Conservation (phyloP, 116 monocot genomes). For the Papilionanthe hybrid region DNA sequence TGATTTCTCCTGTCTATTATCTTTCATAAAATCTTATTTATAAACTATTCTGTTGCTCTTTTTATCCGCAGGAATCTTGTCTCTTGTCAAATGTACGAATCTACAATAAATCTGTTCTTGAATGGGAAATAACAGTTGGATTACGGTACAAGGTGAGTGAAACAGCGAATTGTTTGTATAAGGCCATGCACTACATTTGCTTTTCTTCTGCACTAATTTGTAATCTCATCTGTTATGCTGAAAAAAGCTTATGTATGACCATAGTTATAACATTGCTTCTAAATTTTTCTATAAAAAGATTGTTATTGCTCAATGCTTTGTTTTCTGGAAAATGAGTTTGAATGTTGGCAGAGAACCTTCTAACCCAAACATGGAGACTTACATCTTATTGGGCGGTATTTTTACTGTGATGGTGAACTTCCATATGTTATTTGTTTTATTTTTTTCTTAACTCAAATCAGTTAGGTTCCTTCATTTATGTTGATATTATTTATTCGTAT, state of each 20-base stretch:
- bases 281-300: background rate
- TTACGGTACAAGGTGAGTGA: constrained; percentile 77
- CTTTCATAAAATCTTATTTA: background rate
- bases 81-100: constrained; percentile 90
- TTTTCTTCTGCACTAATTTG: background rate
- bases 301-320: background rate
- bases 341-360: too few species aligned
- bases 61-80: constrained; percentile 67
- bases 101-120: constrained; percentile 93
- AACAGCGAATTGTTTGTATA: background rate
- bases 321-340: background rate
- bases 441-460: too few species aligned
- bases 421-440: too few species aligned
- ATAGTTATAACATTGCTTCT: background rate
- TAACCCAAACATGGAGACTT: too few species aligned
- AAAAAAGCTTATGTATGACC: background rate
- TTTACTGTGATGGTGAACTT: too few species aligned
- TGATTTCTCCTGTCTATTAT: background rate
- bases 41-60: constrained; percentile 3
- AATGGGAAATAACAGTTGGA: constrained; percentile 92
- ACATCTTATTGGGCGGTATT: too few species aligned
- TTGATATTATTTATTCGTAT: too few species aligned
- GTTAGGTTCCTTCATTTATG: too few species aligned
- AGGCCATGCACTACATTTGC: background rate
- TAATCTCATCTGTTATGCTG: background rate